phyloP scores from a whole-genome alignment of 2,329 filamentous ascomycete genomes.

The Colletotrichum camelliae region DNA sequence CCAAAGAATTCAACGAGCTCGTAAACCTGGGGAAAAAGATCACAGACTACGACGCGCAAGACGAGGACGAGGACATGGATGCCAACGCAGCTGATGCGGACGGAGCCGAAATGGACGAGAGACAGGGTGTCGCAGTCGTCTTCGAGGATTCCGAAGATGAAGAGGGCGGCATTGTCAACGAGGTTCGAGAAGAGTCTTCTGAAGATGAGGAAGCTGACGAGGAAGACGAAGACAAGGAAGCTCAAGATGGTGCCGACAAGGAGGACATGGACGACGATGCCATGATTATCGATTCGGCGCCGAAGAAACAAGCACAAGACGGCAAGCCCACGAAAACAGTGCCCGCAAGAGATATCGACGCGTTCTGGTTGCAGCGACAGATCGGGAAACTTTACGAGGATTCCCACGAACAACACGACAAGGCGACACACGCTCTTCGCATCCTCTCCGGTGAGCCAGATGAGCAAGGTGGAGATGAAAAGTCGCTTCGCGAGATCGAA shows the following conservation, averaged over 20 bases:
- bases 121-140: conserved; percentile 95
- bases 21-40: conserved; percentile 98
- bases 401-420: conserved; percentile 91
- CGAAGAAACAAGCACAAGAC: conserved; percentile 49
- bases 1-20: conserved; percentile 96
- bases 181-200: conserved; percentile 87
- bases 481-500: conserved; percentile 88
- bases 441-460: conserved; percentile 80
- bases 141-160: conserved; percentile 94
- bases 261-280: conserved; percentile 62
- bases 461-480: conserved; percentile 77
- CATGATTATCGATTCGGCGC: conserved; percentile 80
- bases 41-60: conserved; percentile 95
- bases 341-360: conserved; percentile 89
- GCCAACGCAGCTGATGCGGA: conserved; percentile 69
- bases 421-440: conserved; percentile 82
- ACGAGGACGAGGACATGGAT: conserved; percentile 89
- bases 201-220: conserved; percentile 77
- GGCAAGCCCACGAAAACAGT: conserved; percentile 67
- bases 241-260: conserved; percentile 52
- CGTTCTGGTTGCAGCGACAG: conserved; percentile 95
- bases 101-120: conserved; percentile 85
- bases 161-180: conserved; percentile 77
- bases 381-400: conserved; percentile 89
- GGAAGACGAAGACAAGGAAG: conserved; percentile 64